phyloP scores from a whole-genome alignment of 257 asterid genomes.

The Scutellaria barbata region DNA sequence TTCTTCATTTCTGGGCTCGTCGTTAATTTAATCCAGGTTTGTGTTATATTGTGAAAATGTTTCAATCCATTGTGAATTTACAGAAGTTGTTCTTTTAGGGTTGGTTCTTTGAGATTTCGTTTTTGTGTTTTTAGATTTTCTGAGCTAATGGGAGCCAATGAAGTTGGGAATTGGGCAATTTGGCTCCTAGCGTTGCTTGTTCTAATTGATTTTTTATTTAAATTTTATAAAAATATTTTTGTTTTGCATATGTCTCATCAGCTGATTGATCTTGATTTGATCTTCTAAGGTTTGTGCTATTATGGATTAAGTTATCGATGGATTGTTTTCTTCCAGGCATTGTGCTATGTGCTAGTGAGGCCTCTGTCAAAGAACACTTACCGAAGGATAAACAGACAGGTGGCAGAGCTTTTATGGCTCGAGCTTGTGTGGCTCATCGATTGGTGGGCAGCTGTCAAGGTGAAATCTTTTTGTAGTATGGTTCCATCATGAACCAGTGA shows the following conservation, averaged over 20 bases:
- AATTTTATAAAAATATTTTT: background rate
- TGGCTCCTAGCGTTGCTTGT: slow-evolving; percentile 3
- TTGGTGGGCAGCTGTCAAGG: slow-evolving; percentile 99
- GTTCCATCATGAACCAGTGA: background rate
- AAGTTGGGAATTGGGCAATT: slow-evolving; percentile 21
- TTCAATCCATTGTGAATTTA: background rate
- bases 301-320: slow-evolving; percentile 23
- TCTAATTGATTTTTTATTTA: background rate
- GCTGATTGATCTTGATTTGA: slow-evolving; percentile 12
- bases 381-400: slow-evolving; percentile 77
- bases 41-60: background rate
- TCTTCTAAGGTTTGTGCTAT: slow-evolving; percentile 14
- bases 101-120: slow-evolving; percentile 8
- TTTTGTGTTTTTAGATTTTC: background rate
- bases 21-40: slow-evolving; percentile 80
- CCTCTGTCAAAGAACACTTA: slow-evolving; percentile 81
- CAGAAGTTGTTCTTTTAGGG: slow-evolving; percentile 25
- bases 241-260: slow-evolving; percentile 14
- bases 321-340: slow-evolving; percentile 53
- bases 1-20: slow-evolving; percentile 85
- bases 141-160: slow-evolving; percentile 32
- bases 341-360: slow-evolving; percentile 66
- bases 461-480: slow-evolving; percentile 28
- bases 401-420: slow-evolving; percentile 86
- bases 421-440: slow-evolving; percentile 95